Conservation (phyloP, 2,329 filamentous ascomycete genomes). For the Scopulariopsis brevicaulis region DNA sequence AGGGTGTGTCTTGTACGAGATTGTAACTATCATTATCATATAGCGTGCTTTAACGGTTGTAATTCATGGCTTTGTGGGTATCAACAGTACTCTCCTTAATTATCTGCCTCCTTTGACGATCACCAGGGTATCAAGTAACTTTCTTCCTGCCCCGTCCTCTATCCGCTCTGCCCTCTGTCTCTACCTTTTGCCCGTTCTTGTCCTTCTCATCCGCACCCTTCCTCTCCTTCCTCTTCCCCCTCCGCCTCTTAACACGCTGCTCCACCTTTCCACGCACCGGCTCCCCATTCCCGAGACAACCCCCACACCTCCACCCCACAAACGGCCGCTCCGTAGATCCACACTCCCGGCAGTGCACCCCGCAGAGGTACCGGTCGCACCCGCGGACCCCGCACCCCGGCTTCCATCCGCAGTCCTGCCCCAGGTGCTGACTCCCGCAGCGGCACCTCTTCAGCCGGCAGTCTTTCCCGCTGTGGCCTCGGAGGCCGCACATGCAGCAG, state of each 20-base stretch:
- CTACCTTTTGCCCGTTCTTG: background rate
- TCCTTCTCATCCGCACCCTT: background rate
- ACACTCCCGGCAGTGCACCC: slow-evolving; percentile 22
- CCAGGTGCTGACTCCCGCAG: slow-evolving; percentile 23
- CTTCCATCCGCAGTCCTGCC: slow-evolving; percentile 26
- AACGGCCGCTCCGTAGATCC: slow-evolving; percentile 15
- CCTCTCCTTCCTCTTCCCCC: background rate
- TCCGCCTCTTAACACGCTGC: background rate
- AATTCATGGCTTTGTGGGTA: background rate
- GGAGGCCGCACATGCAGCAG: slow-evolving; percentile 29
- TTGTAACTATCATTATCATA: background rate
- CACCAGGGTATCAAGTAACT: background rate
- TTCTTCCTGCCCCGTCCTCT: background rate
- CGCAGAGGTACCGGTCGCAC: slow-evolving; percentile 21
- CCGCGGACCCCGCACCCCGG: slow-evolving; percentile 18
- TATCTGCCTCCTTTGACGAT: background rate
- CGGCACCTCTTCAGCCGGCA: slow-evolving; percentile 21
- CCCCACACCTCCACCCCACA: slow-evolving; percentile 10
- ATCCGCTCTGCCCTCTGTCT: background rate
- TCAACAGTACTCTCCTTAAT: background rate
- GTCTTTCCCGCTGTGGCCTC: slow-evolving; percentile 21
- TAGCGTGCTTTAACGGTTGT: background rate
- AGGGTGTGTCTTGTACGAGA: background rate
- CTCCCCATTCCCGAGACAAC: background rate
- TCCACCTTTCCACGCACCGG: background rate